Evolutionary conservation across 306 rosid genomes (phyloP), one percentile per base, ranked within the genome.

Genomic region (Lithocarpus polystachyus): DNA sequence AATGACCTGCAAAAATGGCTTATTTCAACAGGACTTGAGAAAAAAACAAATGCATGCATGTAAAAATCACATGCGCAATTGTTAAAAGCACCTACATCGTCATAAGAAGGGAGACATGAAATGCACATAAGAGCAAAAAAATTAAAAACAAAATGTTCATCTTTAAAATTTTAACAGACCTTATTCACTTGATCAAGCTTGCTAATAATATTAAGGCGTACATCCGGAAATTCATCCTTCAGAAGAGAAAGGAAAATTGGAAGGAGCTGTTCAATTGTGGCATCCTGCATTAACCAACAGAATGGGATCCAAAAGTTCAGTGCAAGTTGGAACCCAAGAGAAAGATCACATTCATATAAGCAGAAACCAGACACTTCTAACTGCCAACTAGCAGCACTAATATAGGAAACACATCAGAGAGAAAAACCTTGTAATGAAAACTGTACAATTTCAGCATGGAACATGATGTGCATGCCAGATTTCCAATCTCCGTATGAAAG

Each of bases 151-250:
- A 26, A 76, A 76, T 79, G 70, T 60, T 13, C 70, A 77, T 79
- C 48, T 28, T 72, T 71, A 51, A 81, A 68, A 56, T 45, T 72
- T 68, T 1, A 61, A 80, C 82, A 76, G 11, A 92, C 99, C 99
- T 95, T 97, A 83, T 95, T 95, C 81, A 95, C 99, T 95, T 95
- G 98, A 89, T 95, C 99, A 64, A 95, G 98, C 84, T 95, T 95
- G 97, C 99, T 95, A 86, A 95, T 95, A 77, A 95, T 95, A 84
- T 91, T 95, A 53, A 95, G 89, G 72, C 99, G 98, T 61, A 95
- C 99, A 83, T 95, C 99, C 28, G 99, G 99, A 86, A 95, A 95
- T 84, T 95, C 99, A 82, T 95, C 99, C 90, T 91, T 95, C 81
- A 95, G 82, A 78, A 95, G 96, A 61, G 97, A 95, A 77, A 95